phyloP scores from a whole-genome alignment of 495 filamentous ascomycete genomes.

The Lophiostoma macrostomum region DNA sequence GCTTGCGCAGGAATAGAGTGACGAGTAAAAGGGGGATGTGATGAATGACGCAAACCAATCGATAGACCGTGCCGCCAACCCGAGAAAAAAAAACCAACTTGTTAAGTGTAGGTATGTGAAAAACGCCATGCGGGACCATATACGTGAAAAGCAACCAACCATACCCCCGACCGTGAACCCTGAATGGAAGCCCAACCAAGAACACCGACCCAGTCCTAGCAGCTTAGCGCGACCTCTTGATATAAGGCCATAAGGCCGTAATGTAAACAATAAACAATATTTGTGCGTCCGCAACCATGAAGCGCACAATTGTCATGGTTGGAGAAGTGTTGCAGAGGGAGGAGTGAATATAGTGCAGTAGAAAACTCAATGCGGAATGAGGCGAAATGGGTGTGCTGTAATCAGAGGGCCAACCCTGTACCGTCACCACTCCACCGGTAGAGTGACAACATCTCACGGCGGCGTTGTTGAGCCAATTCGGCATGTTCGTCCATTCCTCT shows the following conservation, averaged over 20 bases:
- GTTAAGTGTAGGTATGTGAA: too few species aligned
- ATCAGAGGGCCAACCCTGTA: slow-evolving; percentile 26
- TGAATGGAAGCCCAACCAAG: neutral
- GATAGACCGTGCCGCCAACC: slow-evolving; percentile 9
- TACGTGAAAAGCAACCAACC: neutral
- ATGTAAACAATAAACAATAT: too few species aligned
- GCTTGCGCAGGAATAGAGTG: neutral
- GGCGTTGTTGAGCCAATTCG: slow-evolving; percentile 19
- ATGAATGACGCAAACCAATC: neutral
- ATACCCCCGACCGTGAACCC: neutral
- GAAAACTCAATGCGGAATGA: neutral
- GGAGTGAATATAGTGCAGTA: neutral
- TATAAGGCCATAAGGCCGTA: neutral
- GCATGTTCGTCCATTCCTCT: slow-evolving; percentile 30
- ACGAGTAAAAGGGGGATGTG: neutral
- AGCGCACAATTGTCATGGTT: too few species aligned
- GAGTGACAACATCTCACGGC: slow-evolving; percentile 24
- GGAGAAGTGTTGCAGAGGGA: neutral
- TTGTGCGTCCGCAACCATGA: too few species aligned
- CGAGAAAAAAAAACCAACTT: neutral
- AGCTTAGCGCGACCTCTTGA: too few species aligned
- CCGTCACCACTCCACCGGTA: slow-evolving; percentile 32
- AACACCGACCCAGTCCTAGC: neutral
- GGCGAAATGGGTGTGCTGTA: slow-evolving; percentile 1
- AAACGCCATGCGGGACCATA: slow-evolving; percentile 8